These are phyloP conservation scores for Penicillium sp. DNA, from an alignment of 2,329 filamentous ascomycete species.

Conservation along the genomic window DNA sequence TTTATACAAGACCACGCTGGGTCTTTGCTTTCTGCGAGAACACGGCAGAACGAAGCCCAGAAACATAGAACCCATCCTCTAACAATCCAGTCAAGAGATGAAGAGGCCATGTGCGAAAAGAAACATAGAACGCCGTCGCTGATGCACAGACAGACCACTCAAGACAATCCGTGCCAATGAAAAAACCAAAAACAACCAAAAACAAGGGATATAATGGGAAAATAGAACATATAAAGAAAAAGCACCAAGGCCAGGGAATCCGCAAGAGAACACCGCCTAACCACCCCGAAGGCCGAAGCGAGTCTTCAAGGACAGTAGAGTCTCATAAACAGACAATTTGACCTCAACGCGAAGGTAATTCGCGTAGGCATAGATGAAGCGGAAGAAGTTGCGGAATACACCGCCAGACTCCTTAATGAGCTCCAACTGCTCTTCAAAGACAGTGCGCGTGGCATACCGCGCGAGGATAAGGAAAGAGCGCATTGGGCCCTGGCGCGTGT, in stretches of 20 bases:
- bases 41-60: background rate
- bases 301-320: constrained; percentile 52
- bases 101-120: constrained; percentile 4
- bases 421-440: constrained; percentile 62
- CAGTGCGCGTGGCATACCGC: constrained; percentile 60
- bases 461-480: constrained; percentile 64
- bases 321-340: constrained; percentile 59
- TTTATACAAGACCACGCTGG: constrained; percentile 14
- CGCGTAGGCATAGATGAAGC: constrained; percentile 53
- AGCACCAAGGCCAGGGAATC: background rate
- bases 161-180: constrained; percentile 22
- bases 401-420: constrained; percentile 48
- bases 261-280: background rate
- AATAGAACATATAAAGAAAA: constrained; percentile 2
- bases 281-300: constrained; percentile 44
- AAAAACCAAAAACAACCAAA: background rate
- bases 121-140: constrained; percentile 28
- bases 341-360: constrained; percentile 56
- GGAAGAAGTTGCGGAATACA: constrained; percentile 52
- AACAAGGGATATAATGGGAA: constrained; percentile 15
- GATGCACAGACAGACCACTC: constrained; percentile 27
- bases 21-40: background rate
- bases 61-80: background rate
- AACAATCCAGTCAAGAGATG: background rate
- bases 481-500: constrained; percentile 57